These are phyloP conservation scores for Stagonosporopsis vannaccii DNA, from an alignment of 2,329 filamentous ascomycete genomes.

Conservation along the genomic window DNA sequence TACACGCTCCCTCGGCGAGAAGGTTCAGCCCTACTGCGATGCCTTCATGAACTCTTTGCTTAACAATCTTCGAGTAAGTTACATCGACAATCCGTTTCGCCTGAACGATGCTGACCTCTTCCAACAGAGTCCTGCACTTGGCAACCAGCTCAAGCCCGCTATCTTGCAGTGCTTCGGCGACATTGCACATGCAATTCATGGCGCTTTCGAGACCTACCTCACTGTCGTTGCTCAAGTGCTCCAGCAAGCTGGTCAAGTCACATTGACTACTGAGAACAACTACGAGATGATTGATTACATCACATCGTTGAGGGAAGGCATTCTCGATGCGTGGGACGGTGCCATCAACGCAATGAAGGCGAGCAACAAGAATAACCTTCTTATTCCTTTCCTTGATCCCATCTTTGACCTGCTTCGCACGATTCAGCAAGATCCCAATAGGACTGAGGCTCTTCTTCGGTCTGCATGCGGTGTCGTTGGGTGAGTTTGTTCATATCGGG, in stretches of 20 bases:
- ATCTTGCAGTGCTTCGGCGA: slow-evolving; percentile 98
- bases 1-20: slow-evolving; percentile 86
- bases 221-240: slow-evolving; percentile 91
- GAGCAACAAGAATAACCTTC: slow-evolving; percentile 73
- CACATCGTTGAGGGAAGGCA: slow-evolving; percentile 91
- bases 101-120: not conserved
- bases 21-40: slow-evolving; percentile 94
- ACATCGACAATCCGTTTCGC: not conserved
- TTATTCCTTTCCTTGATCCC: slow-evolving; percentile 79
- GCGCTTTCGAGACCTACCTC: slow-evolving; percentile 91
- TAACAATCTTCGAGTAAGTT: slow-evolving; percentile 81
- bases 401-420: slow-evolving; percentile 88
- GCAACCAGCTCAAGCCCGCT: slow-evolving; percentile 96
- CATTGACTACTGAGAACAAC: slow-evolving; percentile 77
- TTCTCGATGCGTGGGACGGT: slow-evolving; percentile 99
- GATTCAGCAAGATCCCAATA: slow-evolving; percentile 82
- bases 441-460: slow-evolving; percentile 88
- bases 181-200: slow-evolving; percentile 92
- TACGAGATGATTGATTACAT: slow-evolving; percentile 98
- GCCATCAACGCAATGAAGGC: slow-evolving; percentile 94
- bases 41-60: slow-evolving; percentile 98
- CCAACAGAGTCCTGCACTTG: slow-evolving; percentile 76
- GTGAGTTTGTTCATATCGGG: slow-evolving; percentile 55
- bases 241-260: slow-evolving; percentile 88
- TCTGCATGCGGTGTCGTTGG: slow-evolving; percentile 98